Evolutionary conservation across 139 green algal species (phyloP), one percentile per base, ranked within the genome.

Genomic region (Chlamydomonas schloesseri): DNA sequence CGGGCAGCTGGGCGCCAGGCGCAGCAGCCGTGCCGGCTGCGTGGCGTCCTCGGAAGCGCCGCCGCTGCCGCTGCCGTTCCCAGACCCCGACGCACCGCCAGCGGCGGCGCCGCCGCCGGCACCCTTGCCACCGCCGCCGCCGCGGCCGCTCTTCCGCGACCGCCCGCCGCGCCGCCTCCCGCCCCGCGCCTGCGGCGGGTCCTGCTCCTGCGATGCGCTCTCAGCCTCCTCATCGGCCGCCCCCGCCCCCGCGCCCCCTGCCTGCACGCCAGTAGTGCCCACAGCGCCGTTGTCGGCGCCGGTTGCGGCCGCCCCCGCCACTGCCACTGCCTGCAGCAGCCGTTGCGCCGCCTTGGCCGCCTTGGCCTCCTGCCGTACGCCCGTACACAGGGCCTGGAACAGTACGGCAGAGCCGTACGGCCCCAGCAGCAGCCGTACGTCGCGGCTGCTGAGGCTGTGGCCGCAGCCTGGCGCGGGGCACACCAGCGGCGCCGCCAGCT

Each of bases 361-460:
- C 31, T 85, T 76, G 28, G 15, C 47, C 67, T 85, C 79, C 13
- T 67, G 79, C 67, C 79, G n/a, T 23, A 85, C 47, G 31, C 65
- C 65, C 0, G 47, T 10, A 50, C 79, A 85, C 50, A 85, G 17
- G 0, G 24, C 29, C 33, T 34, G 20, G n/a, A 58, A 70, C 23
- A 85, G 50, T 0, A 20, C 3, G 0, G 15, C 21, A 0, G 47
- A 69, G 46, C 50, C 33, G 33, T 55, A 55, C 46, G 67, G 79
- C 3, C 79, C 79, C 17, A 85, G 67, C 79, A 85, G 67, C 33
- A 85, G 68, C 47, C 79, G 65, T 1, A 85, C 47, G 29, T 85
- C 79, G 10, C 79, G 65, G 67, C 79, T 85, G 67, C 79, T 85
- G 23, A 85, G 47, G 17, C 67, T n/a, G 21, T 47, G 11, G n/a